Conservation (phyloP, 2,329 filamentous ascomycete species). For the Colletotrichum sp. region DNA sequence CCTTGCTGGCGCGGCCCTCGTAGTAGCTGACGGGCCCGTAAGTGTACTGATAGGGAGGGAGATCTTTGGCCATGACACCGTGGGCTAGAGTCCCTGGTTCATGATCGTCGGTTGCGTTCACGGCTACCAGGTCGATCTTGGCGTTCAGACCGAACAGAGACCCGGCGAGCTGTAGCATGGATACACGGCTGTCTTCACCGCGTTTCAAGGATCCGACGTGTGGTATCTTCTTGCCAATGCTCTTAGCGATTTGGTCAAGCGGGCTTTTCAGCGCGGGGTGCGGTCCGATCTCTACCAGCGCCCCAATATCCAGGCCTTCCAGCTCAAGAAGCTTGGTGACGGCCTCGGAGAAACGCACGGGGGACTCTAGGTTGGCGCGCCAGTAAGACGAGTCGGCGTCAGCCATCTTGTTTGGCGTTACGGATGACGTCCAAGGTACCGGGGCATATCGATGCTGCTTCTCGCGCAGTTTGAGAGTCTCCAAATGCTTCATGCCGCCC, state of each 20-base stretch:
- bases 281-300: not conserved
- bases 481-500: not conserved
- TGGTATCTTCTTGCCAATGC: not conserved
- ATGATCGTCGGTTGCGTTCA: not conserved
- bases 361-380: not conserved
- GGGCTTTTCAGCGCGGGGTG: not conserved
- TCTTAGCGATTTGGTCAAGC: not conserved
- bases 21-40: not conserved
- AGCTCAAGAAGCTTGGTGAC: not conserved
- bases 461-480: not conserved
- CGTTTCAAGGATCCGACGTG: not conserved
- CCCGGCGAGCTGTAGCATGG: not conserved
- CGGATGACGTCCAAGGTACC: not conserved
- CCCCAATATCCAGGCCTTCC: not conserved
- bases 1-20: not conserved
- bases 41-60: not conserved
- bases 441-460: not conserved
- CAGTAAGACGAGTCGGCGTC: not conserved
- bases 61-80: not conserved
- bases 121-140: not conserved
- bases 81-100: accelerated
- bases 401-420: not conserved
- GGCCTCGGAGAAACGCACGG: not conserved
- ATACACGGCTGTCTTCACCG: not conserved
- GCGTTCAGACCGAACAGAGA: not conserved